These are phyloP conservation scores for Colletotrichum sp. DNA, from an alignment of 2,329 filamentous ascomycete genomes.

Conservation along the genomic window DNA sequence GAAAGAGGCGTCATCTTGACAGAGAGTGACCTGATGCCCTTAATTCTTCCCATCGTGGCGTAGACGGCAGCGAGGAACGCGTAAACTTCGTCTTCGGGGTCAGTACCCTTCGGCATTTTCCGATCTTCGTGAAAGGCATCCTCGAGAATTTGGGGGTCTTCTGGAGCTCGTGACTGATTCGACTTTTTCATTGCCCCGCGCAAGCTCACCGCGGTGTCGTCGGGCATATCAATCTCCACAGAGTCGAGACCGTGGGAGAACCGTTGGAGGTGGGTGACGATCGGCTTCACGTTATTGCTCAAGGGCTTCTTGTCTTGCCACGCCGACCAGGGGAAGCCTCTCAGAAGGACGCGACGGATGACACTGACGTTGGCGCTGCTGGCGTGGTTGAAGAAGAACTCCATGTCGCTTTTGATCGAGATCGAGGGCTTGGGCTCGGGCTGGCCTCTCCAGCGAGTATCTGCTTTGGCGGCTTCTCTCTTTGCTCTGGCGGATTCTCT, in stretches of 20 bases:
- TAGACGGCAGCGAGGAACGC: neutral
- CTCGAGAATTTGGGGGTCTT: neutral
- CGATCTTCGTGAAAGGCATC: neutral
- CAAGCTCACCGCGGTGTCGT: neutral
- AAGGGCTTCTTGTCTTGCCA: neutral
- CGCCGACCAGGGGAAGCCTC: neutral
- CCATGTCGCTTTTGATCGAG: neutral
- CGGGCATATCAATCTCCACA: neutral
- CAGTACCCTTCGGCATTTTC: neutral
- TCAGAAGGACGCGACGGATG: neutral
- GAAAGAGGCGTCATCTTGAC: neutral
- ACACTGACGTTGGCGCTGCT: neutral
- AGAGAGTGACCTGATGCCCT: neutral
- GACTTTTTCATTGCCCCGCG: neutral
- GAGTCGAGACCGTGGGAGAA: neutral
- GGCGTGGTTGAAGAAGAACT: neutral
- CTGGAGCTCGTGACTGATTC: neutral
- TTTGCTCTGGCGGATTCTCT: neutral
- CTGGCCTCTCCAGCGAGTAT: neutral
- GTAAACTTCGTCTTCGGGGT: neutral
- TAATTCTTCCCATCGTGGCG: neutral
- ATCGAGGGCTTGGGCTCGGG: neutral
- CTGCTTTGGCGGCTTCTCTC: neutral
- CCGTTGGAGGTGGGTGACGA: neutral
- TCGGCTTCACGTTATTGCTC: neutral